Conservation (phyloP, 2,329 filamentous ascomycete species). For the Aspergillus versicolor region DNA sequence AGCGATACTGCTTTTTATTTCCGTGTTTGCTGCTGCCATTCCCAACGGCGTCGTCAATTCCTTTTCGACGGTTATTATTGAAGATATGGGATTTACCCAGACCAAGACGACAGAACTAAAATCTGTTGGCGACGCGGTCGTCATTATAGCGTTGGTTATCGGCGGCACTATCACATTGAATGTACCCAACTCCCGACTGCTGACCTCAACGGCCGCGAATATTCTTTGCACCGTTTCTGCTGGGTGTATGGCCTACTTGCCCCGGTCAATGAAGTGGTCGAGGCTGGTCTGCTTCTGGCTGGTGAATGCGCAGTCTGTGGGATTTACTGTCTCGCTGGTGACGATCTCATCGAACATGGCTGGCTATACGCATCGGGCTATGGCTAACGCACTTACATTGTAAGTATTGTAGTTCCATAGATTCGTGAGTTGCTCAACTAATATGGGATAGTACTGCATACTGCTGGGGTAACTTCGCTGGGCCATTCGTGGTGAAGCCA, state of each 20-base stretch:
- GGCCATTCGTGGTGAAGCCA: conserved; percentile 38
- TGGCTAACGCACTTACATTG: conserved; percentile 37
- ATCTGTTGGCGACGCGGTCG: not conserved
- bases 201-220: conserved; percentile 33
- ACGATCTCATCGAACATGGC: conserved; percentile 41
- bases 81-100: conserved; percentile 35
- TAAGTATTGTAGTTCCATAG: not conserved
- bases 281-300: conserved; percentile 40
- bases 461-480: conserved; percentile 42
- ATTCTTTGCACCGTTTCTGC: conserved; percentile 37
- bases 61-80: conserved; percentile 38
- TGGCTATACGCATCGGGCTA: conserved; percentile 36
- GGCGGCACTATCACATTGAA: not conserved
- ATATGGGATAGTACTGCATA: conserved; percentile 29
- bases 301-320: conserved; percentile 38
- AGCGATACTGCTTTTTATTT: conserved; percentile 14
- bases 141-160: not conserved
- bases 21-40: conserved; percentile 26
- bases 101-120: conserved; percentile 29
- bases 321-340: conserved; percentile 36
- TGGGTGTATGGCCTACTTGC: conserved; percentile 34
- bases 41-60: conserved; percentile 38
- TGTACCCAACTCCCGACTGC: conserved; percentile 13
- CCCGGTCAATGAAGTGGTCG: conserved; percentile 34
- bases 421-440: too few relatives aligned